phyloP scores from a whole-genome alignment of 257 asterid genomes.

The Hygrophila difformis region DNA sequence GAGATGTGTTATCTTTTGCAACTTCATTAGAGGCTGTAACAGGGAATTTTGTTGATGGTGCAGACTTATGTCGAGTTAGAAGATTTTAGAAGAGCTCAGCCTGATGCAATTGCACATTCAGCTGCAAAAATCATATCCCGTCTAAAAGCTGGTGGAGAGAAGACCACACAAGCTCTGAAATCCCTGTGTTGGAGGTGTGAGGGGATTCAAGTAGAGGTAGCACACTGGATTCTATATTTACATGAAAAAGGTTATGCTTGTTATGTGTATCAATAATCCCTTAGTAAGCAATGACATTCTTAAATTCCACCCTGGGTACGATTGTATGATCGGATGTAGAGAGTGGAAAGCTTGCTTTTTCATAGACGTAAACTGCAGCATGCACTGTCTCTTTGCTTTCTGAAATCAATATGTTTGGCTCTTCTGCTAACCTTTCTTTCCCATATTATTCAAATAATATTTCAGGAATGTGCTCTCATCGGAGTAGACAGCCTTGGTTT shows the following conservation, averaged over 20 bases:
- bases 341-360: conserved; percentile 3
- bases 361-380: conserved; percentile 1
- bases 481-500: conserved; percentile 94
- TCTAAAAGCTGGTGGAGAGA: conserved; percentile 88
- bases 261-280: too few relatives aligned
- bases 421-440: conserved; percentile 15
- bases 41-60: conserved; percentile 24
- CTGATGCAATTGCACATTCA: conserved; percentile 96
- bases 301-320: background rate
- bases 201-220: conserved; percentile 96
- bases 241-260: background rate
- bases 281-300: too few relatives aligned
- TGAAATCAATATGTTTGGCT: conserved; percentile 3
- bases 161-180: conserved; percentile 82
- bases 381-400: background rate
- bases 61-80: conserved; percentile 75
- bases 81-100: conserved; percentile 75
- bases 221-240: conserved; percentile 2
- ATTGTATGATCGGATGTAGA: conserved; percentile 8
- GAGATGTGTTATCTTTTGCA: too few relatives aligned
- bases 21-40: background rate
- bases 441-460: conserved; percentile 10
- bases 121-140: conserved; percentile 80
- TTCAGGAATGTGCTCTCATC: conserved; percentile 75
- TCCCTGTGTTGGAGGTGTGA: conserved; percentile 95